Conservation (phyloP, 2,329 filamentous ascomycete genomes). For the Penicillium sp. region DNA sequence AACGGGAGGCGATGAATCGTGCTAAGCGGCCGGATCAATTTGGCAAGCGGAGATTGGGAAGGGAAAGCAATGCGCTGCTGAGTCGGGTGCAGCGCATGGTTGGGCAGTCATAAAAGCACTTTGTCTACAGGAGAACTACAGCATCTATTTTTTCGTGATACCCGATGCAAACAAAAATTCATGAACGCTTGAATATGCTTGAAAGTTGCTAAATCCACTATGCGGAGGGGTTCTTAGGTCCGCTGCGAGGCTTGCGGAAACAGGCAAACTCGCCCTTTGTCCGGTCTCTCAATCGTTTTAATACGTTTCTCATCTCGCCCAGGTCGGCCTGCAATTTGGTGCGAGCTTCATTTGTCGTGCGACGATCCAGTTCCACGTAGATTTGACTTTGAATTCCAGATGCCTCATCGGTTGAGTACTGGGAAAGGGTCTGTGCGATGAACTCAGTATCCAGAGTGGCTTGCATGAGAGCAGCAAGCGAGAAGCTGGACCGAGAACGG, state of each 20-base stretch:
- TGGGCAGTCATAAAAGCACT: conserved; percentile 33
- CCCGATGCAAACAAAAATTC: conserved; percentile 8
- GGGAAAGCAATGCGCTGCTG: conserved; percentile 75
- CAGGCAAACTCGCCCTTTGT: conserved; percentile 87
- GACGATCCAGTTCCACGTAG: conserved; percentile 84
- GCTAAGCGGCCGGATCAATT: conserved; percentile 62
- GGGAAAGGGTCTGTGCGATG: conserved; percentile 85
- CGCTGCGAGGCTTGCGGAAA: conserved; percentile 65
- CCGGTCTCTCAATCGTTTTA: conserved; percentile 80
- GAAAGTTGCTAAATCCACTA: conserved; percentile 7
- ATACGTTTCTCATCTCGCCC: conserved; percentile 80
- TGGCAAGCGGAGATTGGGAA: conserved; percentile 76
- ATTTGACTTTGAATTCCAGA: conserved; percentile 83
- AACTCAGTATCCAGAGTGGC: conserved; percentile 97
- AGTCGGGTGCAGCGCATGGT: conserved; percentile 77
- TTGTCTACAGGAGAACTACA: neutral
- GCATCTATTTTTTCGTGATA: conserved; percentile 8
- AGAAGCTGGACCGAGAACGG: conserved; percentile 65
- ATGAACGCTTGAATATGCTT: conserved; percentile 11
- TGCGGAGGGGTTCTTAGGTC: conserved; percentile 21
- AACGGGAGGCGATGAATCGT: conserved; percentile 64
- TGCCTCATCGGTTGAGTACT: conserved; percentile 83
- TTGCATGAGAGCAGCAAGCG: conserved; percentile 84
- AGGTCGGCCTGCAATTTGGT: conserved; percentile 79
- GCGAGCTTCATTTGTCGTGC: conserved; percentile 85